Base-by-base conservation (phyloP, 208 protist genomes). In the Trypanosoma caninum region DNA sequence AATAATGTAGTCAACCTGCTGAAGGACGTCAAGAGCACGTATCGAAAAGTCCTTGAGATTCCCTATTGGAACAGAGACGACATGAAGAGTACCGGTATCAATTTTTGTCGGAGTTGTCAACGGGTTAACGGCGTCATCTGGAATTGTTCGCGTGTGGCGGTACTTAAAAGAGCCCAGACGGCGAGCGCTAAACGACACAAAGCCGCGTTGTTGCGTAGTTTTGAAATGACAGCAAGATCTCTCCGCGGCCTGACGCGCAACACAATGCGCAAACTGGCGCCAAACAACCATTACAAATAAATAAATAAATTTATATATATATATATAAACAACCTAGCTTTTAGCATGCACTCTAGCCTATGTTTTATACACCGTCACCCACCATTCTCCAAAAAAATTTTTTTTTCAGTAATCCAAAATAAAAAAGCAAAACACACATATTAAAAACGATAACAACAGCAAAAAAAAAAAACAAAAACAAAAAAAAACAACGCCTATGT, bases 11-110 rank as follows among this genome's bases (percentile, higher is more conserved):
- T 96, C 90, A 14, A 94, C 87, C 6, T 81, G 68, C 16, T 74
- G 73, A 41, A 96, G 75, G 40, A 94, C 78, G 31, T 96, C 87
- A 22, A 96, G 58, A 9, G 85, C 78, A 22, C 90, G 87, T 33
- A 90, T 68, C 22, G 83, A 79, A 74, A 96, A 93, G 74, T 96
- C 90, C 41, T 96, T 96, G 25, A 96, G 54, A 60, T 96, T 96
- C 23, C 90, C 90, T 66, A 96, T 94, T 11, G 90, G 90, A n/a
- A 93, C 80, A 8, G 90, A 89, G 51, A 96, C 90, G 41, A 96
- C 72, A 59, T 96, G 85, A 27, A 96, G 69, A 3, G 77, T 71
- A 20, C 67, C 78, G 37, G 81, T 76, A 61, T 96, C 90, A 38
- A 94, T 82, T 46, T 46, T 77, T 33, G 77, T 74, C 34, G 90